Evolutionary conservation across 176 grass and related monocot genomes (phyloP), one percentile per base, ranked within the genome.

Genomic region (Cenchrus americanus): DNA sequence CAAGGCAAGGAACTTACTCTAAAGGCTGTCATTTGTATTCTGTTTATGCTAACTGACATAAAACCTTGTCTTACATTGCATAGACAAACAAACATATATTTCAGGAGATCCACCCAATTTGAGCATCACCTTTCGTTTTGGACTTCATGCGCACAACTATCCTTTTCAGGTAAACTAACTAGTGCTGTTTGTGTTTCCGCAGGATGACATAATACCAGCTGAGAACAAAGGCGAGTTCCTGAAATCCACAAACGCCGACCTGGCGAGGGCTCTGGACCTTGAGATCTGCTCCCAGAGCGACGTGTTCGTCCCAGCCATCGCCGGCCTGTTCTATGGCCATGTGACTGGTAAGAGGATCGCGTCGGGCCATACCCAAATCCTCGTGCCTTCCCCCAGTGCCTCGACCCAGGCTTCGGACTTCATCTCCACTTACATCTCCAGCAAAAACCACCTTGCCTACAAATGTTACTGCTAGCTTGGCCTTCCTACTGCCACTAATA

Each of bases 251-350:
- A 76, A 90, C 73, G 69, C 67, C 22, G 92, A 98, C 54, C 85
- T 98, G 43, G 82, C 83, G 54, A 94, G 88, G 24, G 92, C 92
- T 60, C 90, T 98, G 34, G 95, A 98, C 55, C 87, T 95, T 7
- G 85, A 95, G 60, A 83, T 95, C 51, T 98, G 95, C 57, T 98
- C 95, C 9, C 82, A 80, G n/a, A 93, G 80, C 10, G 82, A 98
- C 1, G 66, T 94, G 10, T 98, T 95, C 24, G 19, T 98, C 72
- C 95, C 95, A 14, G 92, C 95, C 15, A 84, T 90, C 66, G 43
- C 92, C 5, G 91, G 92, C 7, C 63, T 98, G 14, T 98, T 98
- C 89, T 98, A 98, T 0, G 95, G 95, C 22, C 90, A 98, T 37
- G 90, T 95, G 19, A 73, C 89, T 1, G 95, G 95, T 26, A 90